phyloP scores from a whole-genome alignment of 345 rosid species.

The Melaleuca alternifolia region DNA sequence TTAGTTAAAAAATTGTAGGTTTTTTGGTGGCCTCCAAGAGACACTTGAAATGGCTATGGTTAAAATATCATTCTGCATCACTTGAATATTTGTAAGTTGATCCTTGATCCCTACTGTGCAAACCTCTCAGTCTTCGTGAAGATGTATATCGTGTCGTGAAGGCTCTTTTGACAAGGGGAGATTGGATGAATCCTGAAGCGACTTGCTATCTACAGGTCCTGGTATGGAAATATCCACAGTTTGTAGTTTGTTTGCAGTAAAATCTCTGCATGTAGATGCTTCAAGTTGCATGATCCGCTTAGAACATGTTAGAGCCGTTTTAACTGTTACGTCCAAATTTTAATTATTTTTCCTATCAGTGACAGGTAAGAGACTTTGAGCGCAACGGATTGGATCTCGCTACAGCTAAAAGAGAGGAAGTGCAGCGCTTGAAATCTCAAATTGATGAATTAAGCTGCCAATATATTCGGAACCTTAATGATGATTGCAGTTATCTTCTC shows the following conservation, averaged over 20 bases:
- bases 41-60: not conserved
- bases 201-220: slow-evolving; percentile 48
- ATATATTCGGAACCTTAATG: slow-evolving; percentile 63
- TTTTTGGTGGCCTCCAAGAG: not conserved
- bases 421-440: slow-evolving; percentile 53
- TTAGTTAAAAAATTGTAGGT: not conserved
- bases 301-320: not conserved
- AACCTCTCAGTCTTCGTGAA: slow-evolving; percentile 62
- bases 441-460: slow-evolving; percentile 66
- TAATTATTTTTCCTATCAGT: slow-evolving; percentile 52
- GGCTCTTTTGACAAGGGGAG: slow-evolving; percentile 55
- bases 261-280: not conserved
- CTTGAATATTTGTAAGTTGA: slow-evolving; percentile 6
- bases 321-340: slow-evolving; percentile 11
- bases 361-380: slow-evolving; percentile 96
- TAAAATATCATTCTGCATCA: not conserved
- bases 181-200: slow-evolving; percentile 45
- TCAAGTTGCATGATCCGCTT: not conserved
- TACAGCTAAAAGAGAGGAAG: slow-evolving; percentile 65
- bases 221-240: slow-evolving; percentile 46
- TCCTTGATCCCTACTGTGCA: slow-evolving; percentile 15
- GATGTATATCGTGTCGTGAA: slow-evolving; percentile 70
- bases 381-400: slow-evolving; percentile 83
- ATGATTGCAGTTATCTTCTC: slow-evolving; percentile 53
- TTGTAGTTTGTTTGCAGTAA: not conserved